phyloP scores from a whole-genome alignment of 2,329 filamentous ascomycete genomes.

The Colletotrichum kahawae region DNA sequence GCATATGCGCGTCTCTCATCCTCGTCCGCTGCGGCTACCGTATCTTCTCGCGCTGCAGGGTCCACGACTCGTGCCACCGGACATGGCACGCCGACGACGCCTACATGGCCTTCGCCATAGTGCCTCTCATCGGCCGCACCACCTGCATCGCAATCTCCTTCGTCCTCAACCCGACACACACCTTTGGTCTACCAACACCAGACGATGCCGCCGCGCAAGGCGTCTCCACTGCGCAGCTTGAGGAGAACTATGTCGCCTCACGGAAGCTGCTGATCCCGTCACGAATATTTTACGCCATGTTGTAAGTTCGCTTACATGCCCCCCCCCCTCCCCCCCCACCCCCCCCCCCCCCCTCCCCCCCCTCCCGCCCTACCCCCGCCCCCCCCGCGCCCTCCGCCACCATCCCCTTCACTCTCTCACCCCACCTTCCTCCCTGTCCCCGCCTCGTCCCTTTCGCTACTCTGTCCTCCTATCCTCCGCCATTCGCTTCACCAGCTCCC shows the following conservation, averaged over 20 bases:
- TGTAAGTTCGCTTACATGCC: slow-evolving; percentile 24
- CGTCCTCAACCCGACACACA: slow-evolving; percentile 30
- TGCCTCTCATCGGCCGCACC: slow-evolving; percentile 32
- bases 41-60: slow-evolving; percentile 28
- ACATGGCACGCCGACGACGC: slow-evolving; percentile 35
- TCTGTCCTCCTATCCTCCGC: too few relatives aligned
- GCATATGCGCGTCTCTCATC: slow-evolving; percentile 32
- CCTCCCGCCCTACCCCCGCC: too few relatives aligned
- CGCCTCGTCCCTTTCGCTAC: too few relatives aligned
- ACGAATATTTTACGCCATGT: slow-evolving; percentile 34
- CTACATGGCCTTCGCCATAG: slow-evolving; percentile 35
- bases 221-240: slow-evolving; percentile 19
- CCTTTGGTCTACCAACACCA: slow-evolving; percentile 2
- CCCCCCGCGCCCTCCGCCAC: too few relatives aligned
- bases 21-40: slow-evolving; percentile 32
- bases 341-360: too few relatives aligned
- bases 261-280: slow-evolving; percentile 31
- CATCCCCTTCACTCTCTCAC: too few relatives aligned
- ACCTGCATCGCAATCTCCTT: slow-evolving; percentile 29
- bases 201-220: slow-evolving; percentile 24
- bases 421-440: too few relatives aligned
- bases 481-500: too few relatives aligned
- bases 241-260: slow-evolving; percentile 26
- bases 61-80: slow-evolving; percentile 32
- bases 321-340: not conserved